Evolutionary conservation across 176 grass and related monocot species (phyloP).

Genomic region (Oryza punctata): DNA sequence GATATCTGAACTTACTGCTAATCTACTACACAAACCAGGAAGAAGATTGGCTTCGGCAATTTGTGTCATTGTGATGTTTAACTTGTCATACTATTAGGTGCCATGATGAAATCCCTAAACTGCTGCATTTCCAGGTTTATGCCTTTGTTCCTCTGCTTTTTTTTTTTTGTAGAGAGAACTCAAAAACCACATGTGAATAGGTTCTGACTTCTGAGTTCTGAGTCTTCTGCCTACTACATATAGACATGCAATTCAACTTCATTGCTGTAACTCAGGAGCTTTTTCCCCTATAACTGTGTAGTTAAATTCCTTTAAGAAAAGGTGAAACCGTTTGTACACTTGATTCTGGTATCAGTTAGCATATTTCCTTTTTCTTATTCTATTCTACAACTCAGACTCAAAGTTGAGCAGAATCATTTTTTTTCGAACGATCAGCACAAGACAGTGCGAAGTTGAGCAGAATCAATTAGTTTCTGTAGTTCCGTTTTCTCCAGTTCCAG

Average conservation of each 20-base stretch:
- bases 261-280: neutral
- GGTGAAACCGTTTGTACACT: too few species aligned
- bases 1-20: neutral
- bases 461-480: too few species aligned
- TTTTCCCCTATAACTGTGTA: too few species aligned
- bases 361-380: too few species aligned
- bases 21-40: neutral
- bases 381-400: too few species aligned
- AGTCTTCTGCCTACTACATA: too few species aligned
- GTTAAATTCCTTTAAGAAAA: neutral
- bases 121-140: neutral
- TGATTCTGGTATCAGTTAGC: too few species aligned
- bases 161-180: neutral
- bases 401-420: too few species aligned
- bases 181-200: neutral
- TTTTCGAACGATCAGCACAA: too few species aligned
- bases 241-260: neutral
- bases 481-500: too few species aligned
- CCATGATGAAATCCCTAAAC: neutral
- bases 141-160: neutral
- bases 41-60: neutral
- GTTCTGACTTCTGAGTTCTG: too few species aligned
- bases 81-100: neutral
- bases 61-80: neutral
- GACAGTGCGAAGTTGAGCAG: too few species aligned